Evolutionary conservation across 106 monocot species (phyloP), one percentile per base, ranked within the genome.

Genomic region (Amphibolis antarctica): DNA sequence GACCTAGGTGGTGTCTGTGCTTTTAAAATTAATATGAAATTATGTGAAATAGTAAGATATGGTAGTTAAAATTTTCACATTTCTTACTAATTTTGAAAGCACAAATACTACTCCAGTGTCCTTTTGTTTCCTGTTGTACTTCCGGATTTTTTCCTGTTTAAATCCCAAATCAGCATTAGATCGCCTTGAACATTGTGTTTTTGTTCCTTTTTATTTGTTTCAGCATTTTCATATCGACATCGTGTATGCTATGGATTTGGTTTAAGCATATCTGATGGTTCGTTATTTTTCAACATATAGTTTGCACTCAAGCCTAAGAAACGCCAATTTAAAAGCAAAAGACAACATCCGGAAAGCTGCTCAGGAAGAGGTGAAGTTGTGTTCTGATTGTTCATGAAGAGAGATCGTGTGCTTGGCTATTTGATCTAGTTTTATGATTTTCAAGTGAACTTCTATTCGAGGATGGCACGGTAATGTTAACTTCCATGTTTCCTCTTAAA

Each of bases 241-340:
- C 3, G 49, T 49, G 49, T 14, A 17, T 12, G 12, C 3, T 7
- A 3, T 14, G n/a, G 13, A 3, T 49, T 49, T 14, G 29, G 29
- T 28, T 29, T 58, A 29, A 17, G 58, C 15, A 7, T 58, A 12
- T 12, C 29, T 61, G 36, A 42, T 20, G 17, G 36, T 19, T 44
- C 12, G 31, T 17, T 42, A 5, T 61, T 60, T 42, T 19, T 18
- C 29, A 12, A 9, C 15, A 30, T 61, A 19, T 42, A 36, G 43
- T 61, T 61, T 61, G 42, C 43, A 22, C 43, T 61, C 36, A 10
- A 61, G 60, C 42, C 29, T 61, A 68, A 82, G 84, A 70, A 84
- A 79, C 77, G 96, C 96, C 54, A 96, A 96, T 69, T 46, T 96
- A 63, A 89, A 86, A 78, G 96, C 89, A 14, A 96, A 89, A 54